Conservation (phyloP, 768 basidiomycete species). For the Rubroboletus pulcherrimus region DNA sequence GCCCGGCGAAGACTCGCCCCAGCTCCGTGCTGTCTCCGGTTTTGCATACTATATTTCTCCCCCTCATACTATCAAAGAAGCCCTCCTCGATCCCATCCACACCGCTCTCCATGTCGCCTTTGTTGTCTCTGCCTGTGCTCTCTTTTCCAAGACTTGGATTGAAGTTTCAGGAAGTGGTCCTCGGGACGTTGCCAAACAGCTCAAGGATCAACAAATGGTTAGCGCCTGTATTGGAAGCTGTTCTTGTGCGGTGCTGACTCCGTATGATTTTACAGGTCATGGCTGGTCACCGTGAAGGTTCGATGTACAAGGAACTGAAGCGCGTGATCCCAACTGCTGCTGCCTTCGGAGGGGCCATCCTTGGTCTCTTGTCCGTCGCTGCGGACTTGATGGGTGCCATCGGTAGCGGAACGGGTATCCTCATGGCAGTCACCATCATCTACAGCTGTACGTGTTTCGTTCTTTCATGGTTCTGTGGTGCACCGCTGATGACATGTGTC, state of each 20-base stretch:
- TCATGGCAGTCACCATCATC: constrained; percentile 98
- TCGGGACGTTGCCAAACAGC: constrained; percentile 93
- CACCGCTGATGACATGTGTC: background rate
- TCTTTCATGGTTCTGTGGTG: background rate
- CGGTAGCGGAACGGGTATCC: constrained; percentile 91
- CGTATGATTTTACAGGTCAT: constrained; percentile 47
- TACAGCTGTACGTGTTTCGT: constrained; percentile 54
- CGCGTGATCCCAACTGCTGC: constrained; percentile 97
- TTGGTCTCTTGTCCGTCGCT: constrained; percentile 84
- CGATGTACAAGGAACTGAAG: constrained; percentile 99
- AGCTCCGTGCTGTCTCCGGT: constrained; percentile 85
- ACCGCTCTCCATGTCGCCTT: constrained; percentile 87
- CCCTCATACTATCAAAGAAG: constrained; percentile 88
- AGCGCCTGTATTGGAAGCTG: background rate
- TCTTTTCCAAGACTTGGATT: constrained; percentile 99
- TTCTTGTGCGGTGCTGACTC: constrained; percentile 1
- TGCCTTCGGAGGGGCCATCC: constrained; percentile 95
- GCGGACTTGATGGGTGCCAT: constrained; percentile 97
- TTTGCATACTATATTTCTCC: constrained; percentile 98
- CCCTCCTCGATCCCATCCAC: constrained; percentile 90
- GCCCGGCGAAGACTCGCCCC: constrained; percentile 93
- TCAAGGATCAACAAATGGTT: constrained; percentile 98
- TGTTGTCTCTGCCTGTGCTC: constrained; percentile 89
- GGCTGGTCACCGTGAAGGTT: constrained; percentile 91
- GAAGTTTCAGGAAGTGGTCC: constrained; percentile 97